A percentile compares a stretch with the other conserved stretches of the same genome.
Conservation (phyloP, 176 grass and related monocot genomes). For the Eleusine indica region DNA sequence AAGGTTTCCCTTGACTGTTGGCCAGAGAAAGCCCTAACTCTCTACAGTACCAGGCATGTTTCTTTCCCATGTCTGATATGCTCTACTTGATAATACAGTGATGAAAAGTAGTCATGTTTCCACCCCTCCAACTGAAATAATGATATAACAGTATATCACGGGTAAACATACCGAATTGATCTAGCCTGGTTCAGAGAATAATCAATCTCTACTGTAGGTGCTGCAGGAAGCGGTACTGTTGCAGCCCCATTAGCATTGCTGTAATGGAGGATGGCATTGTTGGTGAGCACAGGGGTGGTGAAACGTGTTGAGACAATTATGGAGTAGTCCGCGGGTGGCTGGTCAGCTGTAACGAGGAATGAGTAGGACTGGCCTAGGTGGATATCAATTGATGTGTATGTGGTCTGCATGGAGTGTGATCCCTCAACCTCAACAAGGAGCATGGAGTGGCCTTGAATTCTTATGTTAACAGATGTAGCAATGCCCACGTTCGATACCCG, state of each 20-base stretch:
- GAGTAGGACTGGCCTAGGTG: constrained; percentile 97
- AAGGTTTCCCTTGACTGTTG: neutral
- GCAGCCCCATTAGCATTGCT: constrained; percentile 61
- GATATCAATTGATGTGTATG: constrained; percentile 72
- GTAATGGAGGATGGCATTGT: constrained; percentile 72
- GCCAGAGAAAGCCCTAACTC: neutral
- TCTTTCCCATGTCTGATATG: neutral
- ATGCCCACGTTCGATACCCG: constrained; percentile 89
- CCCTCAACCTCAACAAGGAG: constrained; percentile 92
- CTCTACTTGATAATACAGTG: neutral
- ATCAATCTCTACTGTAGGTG: constrained; percentile 71
- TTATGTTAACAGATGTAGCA: constrained; percentile 83
- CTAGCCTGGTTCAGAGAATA: constrained; percentile 91
- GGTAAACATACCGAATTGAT: constrained; percentile 69
- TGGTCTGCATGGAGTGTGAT: constrained; percentile 85
- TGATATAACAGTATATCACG: neutral
- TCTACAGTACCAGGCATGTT: no score
- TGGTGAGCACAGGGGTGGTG: constrained; percentile 66
- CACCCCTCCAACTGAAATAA: neutral
- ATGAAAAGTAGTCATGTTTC: neutral
- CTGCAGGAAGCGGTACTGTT: constrained; percentile 46
- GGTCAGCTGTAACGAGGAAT: constrained; percentile 77
- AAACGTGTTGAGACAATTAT: constrained; percentile 83
- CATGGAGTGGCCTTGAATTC: constrained; percentile 89
- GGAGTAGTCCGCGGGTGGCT: constrained; percentile 72